Base-by-base conservation (phyloP, 2,329 filamentous ascomycete species). In the Neocucurbitaria cava region DNA sequence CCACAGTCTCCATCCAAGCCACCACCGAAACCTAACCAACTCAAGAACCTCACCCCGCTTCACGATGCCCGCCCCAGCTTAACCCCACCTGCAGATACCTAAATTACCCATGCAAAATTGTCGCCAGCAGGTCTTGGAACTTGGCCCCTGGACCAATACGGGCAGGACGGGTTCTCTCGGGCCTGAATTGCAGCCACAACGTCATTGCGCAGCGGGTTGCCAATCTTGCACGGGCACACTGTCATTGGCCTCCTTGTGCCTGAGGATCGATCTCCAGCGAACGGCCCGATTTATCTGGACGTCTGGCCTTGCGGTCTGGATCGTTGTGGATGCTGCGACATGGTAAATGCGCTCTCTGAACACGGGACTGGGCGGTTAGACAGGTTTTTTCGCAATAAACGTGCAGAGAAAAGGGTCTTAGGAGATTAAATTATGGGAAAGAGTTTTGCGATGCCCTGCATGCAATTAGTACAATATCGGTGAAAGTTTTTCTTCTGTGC, bases 191-290 rank as follows among this genome's bases (percentile, higher is more conserved):
- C 36, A 40, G 52, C 57, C 46, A 51, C 50, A 36, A 57, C 59
- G 59, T 60, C 59, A 62, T 40, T 31, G 31, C 48, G 57, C 56
- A 60, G 56, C 53, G 54, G 59, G 15, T n/a, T 40, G 46, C 54
- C 45, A 52, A 54, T 46, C 50, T 50, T 26, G 47, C 56, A 39
- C 39, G 31, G n/a, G 15, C 31, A 35, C 31, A 31, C 3, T 57
- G 46, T 8, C n/a, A 35, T 43, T 40, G 10, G 43, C 35, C 30
- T 11, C 17, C 30, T 26, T 18, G 15, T 4, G 11, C 23, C 24
- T 17, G 33, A 23, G 21, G 15, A 40, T 15, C 51, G 57, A 62
- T 62, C 41, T 26, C 42, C 57, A 58, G 54, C 57, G n/a, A 40
- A 47, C 41, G 23, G 13, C 8, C 24, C 47, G 60, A 62, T 62